Percentiles rank a stretch among this genome's conserved stretches.
phyloP scores from a whole-genome alignment of 345 rosid species.

The Bretschneidera sinensis region DNA sequence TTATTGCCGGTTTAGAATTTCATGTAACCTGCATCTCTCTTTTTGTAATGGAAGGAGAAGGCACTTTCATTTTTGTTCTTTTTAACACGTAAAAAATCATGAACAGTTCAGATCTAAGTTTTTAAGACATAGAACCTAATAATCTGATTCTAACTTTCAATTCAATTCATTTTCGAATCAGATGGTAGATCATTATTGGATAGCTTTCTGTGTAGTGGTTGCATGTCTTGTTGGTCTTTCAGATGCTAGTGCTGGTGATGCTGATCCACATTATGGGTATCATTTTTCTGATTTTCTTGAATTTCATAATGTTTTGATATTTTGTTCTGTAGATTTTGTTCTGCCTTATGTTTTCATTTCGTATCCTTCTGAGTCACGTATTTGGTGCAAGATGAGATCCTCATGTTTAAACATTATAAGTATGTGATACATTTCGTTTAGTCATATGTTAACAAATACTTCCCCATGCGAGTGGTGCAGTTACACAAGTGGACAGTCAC shows the following conservation, averaged over 20 bases:
- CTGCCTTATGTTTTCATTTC: neutral
- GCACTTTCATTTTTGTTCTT: too few relatives aligned
- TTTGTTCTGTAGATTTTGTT: neutral
- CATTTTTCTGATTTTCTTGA: slow-evolving; percentile 4
- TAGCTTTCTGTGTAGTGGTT: slow-evolving; percentile 24
- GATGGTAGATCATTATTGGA: slow-evolving; percentile 32
- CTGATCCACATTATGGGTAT: slow-evolving; percentile 66
- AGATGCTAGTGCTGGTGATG: slow-evolving; percentile 70
- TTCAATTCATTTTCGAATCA: slow-evolving; percentile 10
- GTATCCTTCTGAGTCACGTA: neutral
- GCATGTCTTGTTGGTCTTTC: slow-evolving; percentile 32
- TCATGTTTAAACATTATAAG: too few relatives aligned
- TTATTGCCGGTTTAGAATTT: too few relatives aligned
- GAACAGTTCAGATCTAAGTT: too few relatives aligned
- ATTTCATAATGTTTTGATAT: neutral
- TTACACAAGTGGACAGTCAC: too few relatives aligned
- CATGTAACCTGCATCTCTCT: neutral
- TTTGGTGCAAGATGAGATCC: neutral
- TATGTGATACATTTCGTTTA: too few relatives aligned
- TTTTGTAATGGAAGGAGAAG: too few relatives aligned
- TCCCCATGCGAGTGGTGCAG: too few relatives aligned
- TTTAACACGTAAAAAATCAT: too few relatives aligned
- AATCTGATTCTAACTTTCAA: neutral
- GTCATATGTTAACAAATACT: too few relatives aligned
- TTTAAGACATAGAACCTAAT: too few relatives aligned